Percentiles rank a stretch among this genome's conserved stretches.
These are phyloP conservation scores for Picea mariana DNA, from an alignment of 83 land plant species.

Conservation along the genomic window DNA sequence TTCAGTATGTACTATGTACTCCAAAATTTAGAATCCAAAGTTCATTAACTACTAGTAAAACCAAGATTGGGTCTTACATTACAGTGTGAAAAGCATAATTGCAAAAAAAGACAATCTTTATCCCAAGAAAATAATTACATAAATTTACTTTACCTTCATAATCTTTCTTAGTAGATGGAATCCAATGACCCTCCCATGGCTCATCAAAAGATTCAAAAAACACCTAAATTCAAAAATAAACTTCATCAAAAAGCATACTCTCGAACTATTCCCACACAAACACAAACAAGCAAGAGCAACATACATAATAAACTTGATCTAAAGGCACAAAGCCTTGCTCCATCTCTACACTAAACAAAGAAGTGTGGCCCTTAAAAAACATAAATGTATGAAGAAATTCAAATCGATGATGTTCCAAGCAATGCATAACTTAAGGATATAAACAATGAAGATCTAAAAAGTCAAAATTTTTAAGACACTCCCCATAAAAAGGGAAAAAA, in stretches of 20 bases:
- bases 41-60: not conserved
- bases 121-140: not conserved
- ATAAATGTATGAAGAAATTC: not conserved
- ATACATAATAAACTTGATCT: not conserved
- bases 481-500: too few species aligned
- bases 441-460: too few species aligned
- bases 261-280: not conserved
- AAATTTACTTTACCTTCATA: constrained; percentile 41
- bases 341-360: not conserved
- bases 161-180: constrained; percentile 57
- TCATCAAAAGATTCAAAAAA: constrained; percentile 74
- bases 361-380: not conserved
- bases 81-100: not conserved
- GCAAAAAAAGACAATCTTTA: constrained; percentile 14
- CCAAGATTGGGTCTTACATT: not conserved
- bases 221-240: constrained; percentile 22
- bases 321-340: not conserved
- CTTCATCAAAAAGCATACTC: not conserved
- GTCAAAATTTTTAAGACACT: too few species aligned
- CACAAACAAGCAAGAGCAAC: not conserved
- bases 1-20: not conserved
- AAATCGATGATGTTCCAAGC: not conserved
- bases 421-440: not conserved
- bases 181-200: constrained; percentile 58
- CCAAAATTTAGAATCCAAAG: not conserved